Conservation (phyloP, 2,329 filamentous ascomycete species). For the Trichoderma sp. region DNA sequence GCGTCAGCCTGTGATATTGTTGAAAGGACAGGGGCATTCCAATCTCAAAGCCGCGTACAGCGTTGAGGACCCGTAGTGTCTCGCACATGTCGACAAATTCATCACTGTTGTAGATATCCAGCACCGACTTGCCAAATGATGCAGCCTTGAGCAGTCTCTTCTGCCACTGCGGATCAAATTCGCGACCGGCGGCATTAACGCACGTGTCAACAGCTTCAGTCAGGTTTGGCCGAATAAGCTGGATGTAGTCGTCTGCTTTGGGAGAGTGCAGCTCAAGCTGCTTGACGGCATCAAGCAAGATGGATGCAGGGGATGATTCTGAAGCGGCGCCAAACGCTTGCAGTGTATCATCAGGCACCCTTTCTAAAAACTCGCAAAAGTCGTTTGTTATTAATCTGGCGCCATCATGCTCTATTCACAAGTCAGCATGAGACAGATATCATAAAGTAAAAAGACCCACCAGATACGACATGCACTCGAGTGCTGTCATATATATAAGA, state of each 20-base stretch:
- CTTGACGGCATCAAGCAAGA: constrained; percentile 89
- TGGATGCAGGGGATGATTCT: constrained; percentile 83
- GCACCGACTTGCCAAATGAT: constrained; percentile 94
- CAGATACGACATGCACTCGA: constrained; percentile 83
- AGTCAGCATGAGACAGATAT: constrained; percentile 23
- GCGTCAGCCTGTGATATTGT: constrained; percentile 87
- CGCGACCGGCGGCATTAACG: constrained; percentile 88
- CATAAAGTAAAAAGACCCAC: constrained; percentile 44
- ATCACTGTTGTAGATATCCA: constrained; percentile 96
- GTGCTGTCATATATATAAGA: constrained; percentile 88
- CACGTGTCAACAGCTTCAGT: constrained; percentile 93
- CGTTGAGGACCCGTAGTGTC: constrained; percentile 87
- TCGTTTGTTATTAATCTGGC: constrained; percentile 88
- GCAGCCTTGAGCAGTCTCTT: constrained; percentile 95
- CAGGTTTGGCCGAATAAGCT: constrained; percentile 83
- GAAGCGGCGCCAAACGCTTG: constrained; percentile 89
- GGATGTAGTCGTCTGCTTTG: constrained; percentile 96
- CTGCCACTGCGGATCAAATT: constrained; percentile 89
- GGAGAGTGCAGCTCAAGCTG: constrained; percentile 91
- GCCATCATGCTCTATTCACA: constrained; percentile 68
- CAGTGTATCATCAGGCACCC: constrained; percentile 81
- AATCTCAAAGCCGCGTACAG: constrained; percentile 86
- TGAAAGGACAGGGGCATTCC: constrained; percentile 90
- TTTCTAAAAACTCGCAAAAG: constrained; percentile 96
- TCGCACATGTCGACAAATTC: constrained; percentile 99